Evolutionary conservation across 2,329 filamentous ascomycete genomes (phyloP).

Genomic region (Cladophialophora yegresii): DNA sequence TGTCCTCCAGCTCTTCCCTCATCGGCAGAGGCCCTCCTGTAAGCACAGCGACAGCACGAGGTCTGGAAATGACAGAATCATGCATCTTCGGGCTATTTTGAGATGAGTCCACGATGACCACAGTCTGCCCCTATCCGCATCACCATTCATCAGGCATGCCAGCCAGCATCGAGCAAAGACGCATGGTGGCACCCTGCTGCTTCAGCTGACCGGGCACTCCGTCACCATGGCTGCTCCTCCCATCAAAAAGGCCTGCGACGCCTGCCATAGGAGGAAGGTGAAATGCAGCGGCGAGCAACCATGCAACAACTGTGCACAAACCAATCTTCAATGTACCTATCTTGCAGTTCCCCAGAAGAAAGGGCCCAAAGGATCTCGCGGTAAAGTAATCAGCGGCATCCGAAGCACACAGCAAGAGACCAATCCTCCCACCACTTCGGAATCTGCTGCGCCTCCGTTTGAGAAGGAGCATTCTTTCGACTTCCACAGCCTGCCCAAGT

Average conservation of each 20-base stretch:
- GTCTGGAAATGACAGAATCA: background rate
- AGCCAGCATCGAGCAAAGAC: background rate
- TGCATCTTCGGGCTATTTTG: background rate
- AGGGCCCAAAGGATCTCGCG: slow-evolving; percentile 71
- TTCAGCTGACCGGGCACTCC: background rate
- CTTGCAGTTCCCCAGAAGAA: slow-evolving; percentile 75
- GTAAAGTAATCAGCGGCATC: slow-evolving; percentile 74
- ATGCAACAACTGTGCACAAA: slow-evolving; percentile 69
- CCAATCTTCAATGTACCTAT: slow-evolving; percentile 70
- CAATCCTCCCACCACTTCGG: slow-evolving; percentile 56
- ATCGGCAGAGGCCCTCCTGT: background rate
- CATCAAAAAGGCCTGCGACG: slow-evolving; percentile 39
- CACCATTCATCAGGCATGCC: background rate
- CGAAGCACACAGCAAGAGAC: slow-evolving; percentile 67
- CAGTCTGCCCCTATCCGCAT: background rate
- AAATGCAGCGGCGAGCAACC: slow-evolving; percentile 49
- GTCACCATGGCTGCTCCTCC: slow-evolving; percentile 27
- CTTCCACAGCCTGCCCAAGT: slow-evolving; percentile 53
- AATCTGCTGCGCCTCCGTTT: slow-evolving; percentile 11
- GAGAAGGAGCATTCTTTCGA: slow-evolving; percentile 50
- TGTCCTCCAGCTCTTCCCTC: background rate
- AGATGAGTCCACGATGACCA: background rate
- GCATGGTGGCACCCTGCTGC: background rate
- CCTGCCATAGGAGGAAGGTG: slow-evolving; percentile 39
- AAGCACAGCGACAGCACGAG: background rate